Evolutionary conservation across 768 basidiomycete species (phyloP).

Genomic region (Boletellus sp.): DNA sequence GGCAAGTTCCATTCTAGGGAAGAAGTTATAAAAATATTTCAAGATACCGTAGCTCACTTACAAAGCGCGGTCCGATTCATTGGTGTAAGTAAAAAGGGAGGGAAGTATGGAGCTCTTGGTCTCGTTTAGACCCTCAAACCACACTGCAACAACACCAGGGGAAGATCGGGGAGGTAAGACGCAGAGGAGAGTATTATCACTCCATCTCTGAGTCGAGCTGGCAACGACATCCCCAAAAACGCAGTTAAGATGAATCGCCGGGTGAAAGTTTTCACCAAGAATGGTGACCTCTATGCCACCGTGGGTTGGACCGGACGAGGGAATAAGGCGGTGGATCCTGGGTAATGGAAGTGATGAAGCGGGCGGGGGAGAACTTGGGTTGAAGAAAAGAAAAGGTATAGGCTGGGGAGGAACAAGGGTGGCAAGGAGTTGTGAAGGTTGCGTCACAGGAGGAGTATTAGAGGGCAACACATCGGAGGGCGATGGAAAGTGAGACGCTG

Average conservation of each 20-base stretch:
- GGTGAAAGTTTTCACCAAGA: constrained; percentile 86
- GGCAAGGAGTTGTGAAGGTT: constrained; percentile 17
- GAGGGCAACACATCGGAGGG: constrained; percentile 19
- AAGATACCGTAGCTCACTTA: constrained; percentile 39
- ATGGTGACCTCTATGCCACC: constrained; percentile 95
- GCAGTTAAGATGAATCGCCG: constrained; percentile 65
- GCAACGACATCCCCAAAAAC: constrained; percentile 83
- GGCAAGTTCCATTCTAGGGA: constrained; percentile 85
- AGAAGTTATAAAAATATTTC: constrained; percentile 10
- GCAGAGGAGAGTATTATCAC: constrained; percentile 90
- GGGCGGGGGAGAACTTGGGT: constrained; percentile 46
- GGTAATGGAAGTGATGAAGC: constrained; percentile 53
- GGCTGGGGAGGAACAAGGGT: constrained; percentile 35
- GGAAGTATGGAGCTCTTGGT: constrained; percentile 50
- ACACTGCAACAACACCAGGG: constrained; percentile 86
- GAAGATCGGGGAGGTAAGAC: constrained; percentile 76
- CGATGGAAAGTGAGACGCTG: constrained; percentile 16
- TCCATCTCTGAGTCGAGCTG: constrained; percentile 86
- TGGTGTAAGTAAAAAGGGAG: constrained; percentile 83
- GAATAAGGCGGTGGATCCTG: constrained; percentile 82
- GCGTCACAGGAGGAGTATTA: constrained; percentile 12
- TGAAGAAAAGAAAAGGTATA: constrained; percentile 62
- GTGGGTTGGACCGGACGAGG: constrained; percentile 78
- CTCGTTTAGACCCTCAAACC: constrained; percentile 75
- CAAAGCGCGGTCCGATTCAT: constrained; percentile 87